Conservation (phyloP, 176 grass and related monocot species). For the bread wheat (Triticum aestivum) region IWGSC_CS_RefSeq_v2.1 NC_057809.1:184886321-184886820, state of each 20-base stretch:
- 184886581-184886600: constrained; percentile 81
- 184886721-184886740: constrained; percentile 78
- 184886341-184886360: constrained; percentile 57
- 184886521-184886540: constrained; percentile 38
- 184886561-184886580: constrained; percentile 80
- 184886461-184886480: constrained; percentile 80
- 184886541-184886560: constrained; percentile 29
- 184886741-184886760: constrained; percentile 79
- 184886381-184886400: constrained; percentile 74
- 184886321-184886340: constrained; percentile 87
- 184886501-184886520: constrained; percentile 67
- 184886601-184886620: constrained; percentile 82
- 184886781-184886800: constrained; percentile 87
- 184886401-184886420: constrained; percentile 32
- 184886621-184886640: constrained; percentile 72
- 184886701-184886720: constrained; percentile 74
- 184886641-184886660: constrained; percentile 87
- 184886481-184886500: constrained; percentile 72
- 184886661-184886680: constrained; percentile 76
- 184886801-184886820: constrained; percentile 98
- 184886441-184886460: constrained; percentile 50
- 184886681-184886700: constrained; percentile 94
- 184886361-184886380: constrained; percentile 81
- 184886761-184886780: constrained; percentile 60
- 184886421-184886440: constrained; percentile 39